Percentiles rank a stretch among this genome's conserved stretches.
Evolutionary conservation across 306 rosid genomes (phyloP).

Genomic region (Gillenia trifoliata): DNA sequence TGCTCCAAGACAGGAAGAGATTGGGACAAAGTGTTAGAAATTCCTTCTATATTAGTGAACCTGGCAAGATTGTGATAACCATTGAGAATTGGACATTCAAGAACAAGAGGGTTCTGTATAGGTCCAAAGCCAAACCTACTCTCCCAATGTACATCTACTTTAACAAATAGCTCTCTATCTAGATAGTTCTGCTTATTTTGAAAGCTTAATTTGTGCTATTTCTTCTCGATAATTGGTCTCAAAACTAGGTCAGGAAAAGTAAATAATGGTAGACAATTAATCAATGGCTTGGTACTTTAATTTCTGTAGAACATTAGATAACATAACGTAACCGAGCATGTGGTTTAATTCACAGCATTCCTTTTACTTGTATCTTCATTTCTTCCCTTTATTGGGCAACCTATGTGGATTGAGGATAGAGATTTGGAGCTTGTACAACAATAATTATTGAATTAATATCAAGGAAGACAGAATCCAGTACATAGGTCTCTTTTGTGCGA

Average conservation of each 20-base stretch:
- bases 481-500: no score
- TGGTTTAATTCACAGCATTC: no score
- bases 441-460: no score
- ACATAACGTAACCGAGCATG: not conserved
- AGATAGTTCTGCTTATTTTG: not conserved
- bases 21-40: slow-evolving; percentile 56
- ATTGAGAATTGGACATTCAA: slow-evolving; percentile 58
- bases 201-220: not conserved
- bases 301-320: no score
- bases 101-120: slow-evolving; percentile 55
- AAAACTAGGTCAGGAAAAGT: no score
- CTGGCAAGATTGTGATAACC: slow-evolving; percentile 69
- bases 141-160: slow-evolving; percentile 54
- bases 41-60: slow-evolving; percentile 76
- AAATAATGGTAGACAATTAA: no score
- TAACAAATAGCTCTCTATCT: not conserved
- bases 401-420: not conserved
- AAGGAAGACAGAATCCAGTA: no score
- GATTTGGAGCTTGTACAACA: not conserved
- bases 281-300: no score
- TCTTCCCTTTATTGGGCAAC: not conserved
- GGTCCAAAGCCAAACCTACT: slow-evolving; percentile 56
- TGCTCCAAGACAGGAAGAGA: slow-evolving; percentile 58
- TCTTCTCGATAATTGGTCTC: no score
- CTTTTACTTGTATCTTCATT: no score